Conservation (phyloP, 306 rosid species). For the Rosa persica region DNA sequence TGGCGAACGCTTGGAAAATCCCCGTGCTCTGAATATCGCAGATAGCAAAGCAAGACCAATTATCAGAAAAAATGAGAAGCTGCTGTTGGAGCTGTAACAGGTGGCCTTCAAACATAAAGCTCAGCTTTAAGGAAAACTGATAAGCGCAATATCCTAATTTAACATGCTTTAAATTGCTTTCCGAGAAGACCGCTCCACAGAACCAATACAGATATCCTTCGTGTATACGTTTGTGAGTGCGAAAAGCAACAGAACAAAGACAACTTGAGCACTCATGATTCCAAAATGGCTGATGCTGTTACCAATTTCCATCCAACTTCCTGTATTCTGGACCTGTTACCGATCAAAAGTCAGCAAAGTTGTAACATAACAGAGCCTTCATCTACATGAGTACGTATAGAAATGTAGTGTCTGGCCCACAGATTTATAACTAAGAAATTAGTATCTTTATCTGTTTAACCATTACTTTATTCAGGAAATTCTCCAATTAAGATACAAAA, state of each 20-base stretch:
- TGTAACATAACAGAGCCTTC: neutral
- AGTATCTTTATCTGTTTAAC: neutral
- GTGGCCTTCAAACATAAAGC: slow-evolving; percentile 5
- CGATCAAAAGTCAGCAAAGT: slow-evolving; percentile 17
- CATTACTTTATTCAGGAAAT: neutral
- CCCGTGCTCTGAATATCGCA: slow-evolving; percentile 17
- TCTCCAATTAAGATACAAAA: neutral
- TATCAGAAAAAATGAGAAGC: slow-evolving; percentile 15
- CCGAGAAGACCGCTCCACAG: slow-evolving; percentile 39
- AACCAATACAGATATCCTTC: slow-evolving; percentile 55
- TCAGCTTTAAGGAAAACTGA: slow-evolving; percentile 14
- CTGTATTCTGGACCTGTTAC: slow-evolving; percentile 71
- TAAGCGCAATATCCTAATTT: slow-evolving; percentile 10
- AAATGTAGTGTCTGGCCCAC: neutral
- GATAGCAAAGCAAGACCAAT: neutral
- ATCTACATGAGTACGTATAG: neutral
- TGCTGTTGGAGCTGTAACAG: too few relatives aligned
- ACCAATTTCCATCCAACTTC: slow-evolving; percentile 98
- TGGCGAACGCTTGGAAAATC: slow-evolving; percentile 24
- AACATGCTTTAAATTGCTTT: slow-evolving; percentile 56
- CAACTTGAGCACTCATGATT: slow-evolving; percentile 88
- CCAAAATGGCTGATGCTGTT: slow-evolving; percentile 92
- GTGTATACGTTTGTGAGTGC: slow-evolving; percentile 77
- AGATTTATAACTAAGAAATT: neutral
- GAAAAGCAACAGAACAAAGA: slow-evolving; percentile 74